Conservation (phyloP, 2,329 filamentous ascomycete genomes). For the Nothomitra cinnamomea region DNA sequence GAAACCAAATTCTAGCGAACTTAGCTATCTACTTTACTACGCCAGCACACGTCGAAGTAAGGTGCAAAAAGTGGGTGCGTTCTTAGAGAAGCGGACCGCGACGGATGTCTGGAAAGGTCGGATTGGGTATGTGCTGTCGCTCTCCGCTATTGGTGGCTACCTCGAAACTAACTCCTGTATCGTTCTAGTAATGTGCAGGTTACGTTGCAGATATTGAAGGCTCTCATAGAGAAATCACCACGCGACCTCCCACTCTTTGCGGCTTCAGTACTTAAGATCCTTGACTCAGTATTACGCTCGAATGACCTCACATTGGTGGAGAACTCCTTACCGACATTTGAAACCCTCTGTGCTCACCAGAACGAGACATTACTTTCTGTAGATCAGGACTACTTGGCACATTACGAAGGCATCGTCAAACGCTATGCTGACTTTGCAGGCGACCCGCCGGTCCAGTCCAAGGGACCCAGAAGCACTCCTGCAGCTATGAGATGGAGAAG, state of each 20-base stretch:
- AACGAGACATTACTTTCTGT: conserved; percentile 72
- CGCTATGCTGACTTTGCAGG: conserved; percentile 69
- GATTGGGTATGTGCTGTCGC: conserved; percentile 49
- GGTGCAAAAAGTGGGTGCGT: conserved; percentile 87
- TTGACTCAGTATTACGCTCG: conserved; percentile 67
- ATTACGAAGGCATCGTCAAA: conserved; percentile 68
- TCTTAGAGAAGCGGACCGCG: conserved; percentile 85
- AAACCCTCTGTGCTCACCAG: conserved; percentile 76
- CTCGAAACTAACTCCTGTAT: conserved; percentile 6
- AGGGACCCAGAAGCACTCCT: conserved; percentile 46
- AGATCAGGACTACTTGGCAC: conserved; percentile 64
- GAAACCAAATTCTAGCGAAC: conserved; percentile 89
- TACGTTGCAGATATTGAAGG: conserved; percentile 78
- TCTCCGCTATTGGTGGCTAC: conserved; percentile 1
- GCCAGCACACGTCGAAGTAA: conserved; percentile 87
- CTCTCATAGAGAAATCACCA: conserved; percentile 82
- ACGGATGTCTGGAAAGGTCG: conserved; percentile 79
- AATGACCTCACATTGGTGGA: conserved; percentile 87
- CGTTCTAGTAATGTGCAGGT: conserved; percentile 68
- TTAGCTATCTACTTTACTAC: conserved; percentile 95
- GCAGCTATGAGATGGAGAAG: conserved; percentile 64
- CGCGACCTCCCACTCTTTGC: conserved; percentile 84
- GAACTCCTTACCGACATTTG: conserved; percentile 71
- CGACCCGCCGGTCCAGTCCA: conserved; percentile 32
- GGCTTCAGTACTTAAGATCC: conserved; percentile 65